These are phyloP conservation scores for Ceratocystis colombiana DNA, from an alignment of 2,329 filamentous ascomycete species.

Conservation along the genomic window DNA sequence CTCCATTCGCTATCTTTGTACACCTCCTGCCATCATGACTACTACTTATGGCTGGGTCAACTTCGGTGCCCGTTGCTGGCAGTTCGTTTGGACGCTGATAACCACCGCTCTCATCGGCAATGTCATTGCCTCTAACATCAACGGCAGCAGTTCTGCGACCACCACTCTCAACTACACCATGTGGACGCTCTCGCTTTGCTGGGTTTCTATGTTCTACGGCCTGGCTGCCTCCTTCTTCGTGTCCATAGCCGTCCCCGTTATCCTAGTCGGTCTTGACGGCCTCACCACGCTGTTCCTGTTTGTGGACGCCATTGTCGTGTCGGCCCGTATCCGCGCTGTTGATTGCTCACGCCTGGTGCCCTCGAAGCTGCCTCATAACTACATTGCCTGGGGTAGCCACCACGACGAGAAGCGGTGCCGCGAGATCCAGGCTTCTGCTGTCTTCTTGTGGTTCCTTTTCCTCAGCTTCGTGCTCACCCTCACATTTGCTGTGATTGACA, in stretches of 20 bases:
- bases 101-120: constrained; percentile 49
- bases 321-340: constrained; percentile 57
- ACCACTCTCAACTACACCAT: constrained; percentile 55
- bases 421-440: constrained; percentile 62
- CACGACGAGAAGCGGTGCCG: constrained; percentile 57
- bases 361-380: constrained; percentile 35
- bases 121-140: constrained; percentile 43
- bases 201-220: constrained; percentile 56
- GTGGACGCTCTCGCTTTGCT: constrained; percentile 57
- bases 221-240: constrained; percentile 47
- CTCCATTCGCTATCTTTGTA: background rate
- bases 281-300: constrained; percentile 58
- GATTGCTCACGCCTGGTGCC: constrained; percentile 51
- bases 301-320: constrained; percentile 58
- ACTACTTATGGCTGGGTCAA: constrained; percentile 34
- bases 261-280: constrained; percentile 47
- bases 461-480: constrained; percentile 48
- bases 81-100: constrained; percentile 45
- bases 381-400: constrained; percentile 53
- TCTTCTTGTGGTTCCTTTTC: constrained; percentile 73
- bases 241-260: constrained; percentile 42
- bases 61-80: constrained; percentile 38
- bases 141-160: constrained; percentile 36
- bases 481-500: constrained; percentile 45
- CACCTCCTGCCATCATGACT: constrained; percentile 30